Percentiles rank a stretch among this genome's conserved stretches.
Conservation (phyloP, 2,329 filamentous ascomycete species). For the Nemania serpens region DNA sequence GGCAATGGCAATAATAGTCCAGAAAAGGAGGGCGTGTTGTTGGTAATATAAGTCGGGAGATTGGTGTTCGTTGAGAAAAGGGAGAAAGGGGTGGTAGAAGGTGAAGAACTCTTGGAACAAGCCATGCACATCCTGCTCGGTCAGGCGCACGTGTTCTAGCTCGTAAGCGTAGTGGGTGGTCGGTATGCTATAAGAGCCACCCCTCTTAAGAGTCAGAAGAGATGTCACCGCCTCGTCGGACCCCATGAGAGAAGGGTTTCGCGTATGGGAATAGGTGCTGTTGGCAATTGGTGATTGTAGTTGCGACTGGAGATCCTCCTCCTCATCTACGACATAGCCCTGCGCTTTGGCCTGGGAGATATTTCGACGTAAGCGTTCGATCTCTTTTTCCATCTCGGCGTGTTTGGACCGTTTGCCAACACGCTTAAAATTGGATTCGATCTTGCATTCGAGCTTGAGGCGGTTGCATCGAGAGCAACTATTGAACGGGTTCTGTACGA, state of each 20-base stretch:
- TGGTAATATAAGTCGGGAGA: constrained; percentile 75
- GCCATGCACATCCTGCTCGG: constrained; percentile 63
- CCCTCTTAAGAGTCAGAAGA: constrained; percentile 67
- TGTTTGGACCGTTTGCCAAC: constrained; percentile 82
- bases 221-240: constrained; percentile 72
- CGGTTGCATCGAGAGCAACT: constrained; percentile 79
- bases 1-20: constrained; percentile 78
- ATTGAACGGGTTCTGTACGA: constrained; percentile 78
- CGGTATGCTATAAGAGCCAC: constrained; percentile 64
- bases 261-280: constrained; percentile 62
- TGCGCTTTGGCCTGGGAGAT: constrained; percentile 64
- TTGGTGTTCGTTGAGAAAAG: constrained; percentile 70
- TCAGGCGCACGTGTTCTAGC: constrained; percentile 67
- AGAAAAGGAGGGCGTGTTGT: constrained; percentile 82
- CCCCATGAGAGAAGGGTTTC: constrained; percentile 67
- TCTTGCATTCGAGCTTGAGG: constrained; percentile 81
- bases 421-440: constrained; percentile 86
- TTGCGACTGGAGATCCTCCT: constrained; percentile 59
- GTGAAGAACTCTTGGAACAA: constrained; percentile 77
- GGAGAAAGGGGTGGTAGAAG: constrained; percentile 77
- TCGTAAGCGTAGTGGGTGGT: constrained; percentile 61
- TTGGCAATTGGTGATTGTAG: constrained; percentile 64
- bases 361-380: constrained; percentile 68
- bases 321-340: constrained; percentile 59
- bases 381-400: constrained; percentile 85